phyloP scores from a whole-genome alignment of 2,329 filamentous ascomycete species.

The Sporothrix schenckii region DNA sequence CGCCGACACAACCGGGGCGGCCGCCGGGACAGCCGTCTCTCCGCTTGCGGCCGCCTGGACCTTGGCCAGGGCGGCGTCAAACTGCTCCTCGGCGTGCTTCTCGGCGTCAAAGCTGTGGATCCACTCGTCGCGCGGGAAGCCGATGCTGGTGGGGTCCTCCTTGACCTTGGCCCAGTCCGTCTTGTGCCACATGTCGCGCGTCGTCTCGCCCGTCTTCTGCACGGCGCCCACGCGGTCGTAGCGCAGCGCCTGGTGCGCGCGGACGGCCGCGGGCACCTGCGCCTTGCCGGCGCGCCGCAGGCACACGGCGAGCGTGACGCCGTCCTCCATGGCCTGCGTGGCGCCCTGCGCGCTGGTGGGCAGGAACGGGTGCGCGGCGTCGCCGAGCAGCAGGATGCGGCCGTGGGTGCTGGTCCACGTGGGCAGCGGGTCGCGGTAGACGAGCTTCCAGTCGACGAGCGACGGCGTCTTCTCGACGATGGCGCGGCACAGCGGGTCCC shows the following conservation, averaged over 20 bases:
- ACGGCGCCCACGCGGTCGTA: conserved; percentile 49
- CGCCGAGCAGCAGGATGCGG: conserved; percentile 52
- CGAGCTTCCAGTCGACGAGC: conserved; percentile 56
- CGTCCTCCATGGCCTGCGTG: conserved; percentile 56
- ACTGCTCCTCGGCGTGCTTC: conserved; percentile 47
- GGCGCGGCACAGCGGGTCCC: conserved; percentile 54
- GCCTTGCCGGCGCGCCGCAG: conserved; percentile 45
- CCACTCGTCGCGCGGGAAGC: conserved; percentile 56
- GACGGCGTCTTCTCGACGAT: conserved; percentile 53
- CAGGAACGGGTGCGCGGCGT: conserved; percentile 55
- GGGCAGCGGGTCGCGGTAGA: conserved; percentile 54
- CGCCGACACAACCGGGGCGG: neutral
- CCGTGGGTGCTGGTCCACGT: conserved; percentile 53
- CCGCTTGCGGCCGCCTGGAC: conserved; percentile 31
- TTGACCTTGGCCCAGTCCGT: conserved; percentile 56
- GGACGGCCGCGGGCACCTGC: conserved; percentile 46
- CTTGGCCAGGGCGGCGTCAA: conserved; percentile 43
- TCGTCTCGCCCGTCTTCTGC: conserved; percentile 56
- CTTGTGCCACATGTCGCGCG: conserved; percentile 59
- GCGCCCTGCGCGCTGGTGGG: conserved; percentile 55
- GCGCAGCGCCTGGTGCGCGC: conserved; percentile 50
- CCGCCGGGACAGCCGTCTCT: neutral
- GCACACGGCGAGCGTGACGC: conserved; percentile 52
- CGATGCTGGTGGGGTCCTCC: conserved; percentile 52
- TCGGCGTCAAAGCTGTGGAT: conserved; percentile 53